Conservation (phyloP, 2,329 filamentous ascomycete genomes). For the Thermoascus crustaceus region DNA sequence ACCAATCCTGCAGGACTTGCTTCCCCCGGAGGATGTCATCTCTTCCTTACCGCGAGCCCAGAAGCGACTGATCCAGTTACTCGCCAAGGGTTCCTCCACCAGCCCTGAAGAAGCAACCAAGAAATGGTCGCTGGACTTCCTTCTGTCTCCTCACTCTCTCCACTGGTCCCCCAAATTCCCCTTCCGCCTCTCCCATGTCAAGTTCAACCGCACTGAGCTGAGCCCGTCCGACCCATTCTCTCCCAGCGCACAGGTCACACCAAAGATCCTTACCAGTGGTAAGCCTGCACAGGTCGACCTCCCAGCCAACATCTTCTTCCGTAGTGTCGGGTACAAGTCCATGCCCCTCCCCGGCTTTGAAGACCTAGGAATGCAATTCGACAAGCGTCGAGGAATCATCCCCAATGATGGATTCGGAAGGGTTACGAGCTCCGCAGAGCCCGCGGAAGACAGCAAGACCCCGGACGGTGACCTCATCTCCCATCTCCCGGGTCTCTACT, state of each 20-base stretch:
- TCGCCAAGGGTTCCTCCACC: constrained; percentile 63
- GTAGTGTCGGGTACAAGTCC: constrained; percentile 92
- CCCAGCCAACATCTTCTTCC: constrained; percentile 67
- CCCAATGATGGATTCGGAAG: constrained; percentile 75
- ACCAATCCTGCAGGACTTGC: constrained; percentile 55
- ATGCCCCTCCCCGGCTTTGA: constrained; percentile 65
- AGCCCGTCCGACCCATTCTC: constrained; percentile 46
- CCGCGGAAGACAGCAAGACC: constrained; percentile 15
- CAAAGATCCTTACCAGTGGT: constrained; percentile 43
- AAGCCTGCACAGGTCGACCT: constrained; percentile 43
- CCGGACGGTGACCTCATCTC: constrained; percentile 35
- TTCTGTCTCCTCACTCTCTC: constrained; percentile 69
- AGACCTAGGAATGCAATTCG: constrained; percentile 69
- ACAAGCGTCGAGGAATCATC: constrained; percentile 64
- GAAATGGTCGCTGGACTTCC: constrained; percentile 78
- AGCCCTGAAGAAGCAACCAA: constrained; percentile 45
- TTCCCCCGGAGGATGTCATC: constrained; percentile 54
- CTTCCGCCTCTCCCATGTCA: constrained; percentile 52
- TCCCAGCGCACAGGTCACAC: constrained; percentile 37
- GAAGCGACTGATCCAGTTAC: constrained; percentile 69
- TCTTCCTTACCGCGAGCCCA: constrained; percentile 65
- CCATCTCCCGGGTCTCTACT: constrained; percentile 69
- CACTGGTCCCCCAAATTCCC: constrained; percentile 40
- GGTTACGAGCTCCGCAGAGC: constrained; percentile 42
- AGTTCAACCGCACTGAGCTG: constrained; percentile 52